Conservation (phyloP, 352 stramenopile species). For the Globisporangium echinulatum region DNA sequence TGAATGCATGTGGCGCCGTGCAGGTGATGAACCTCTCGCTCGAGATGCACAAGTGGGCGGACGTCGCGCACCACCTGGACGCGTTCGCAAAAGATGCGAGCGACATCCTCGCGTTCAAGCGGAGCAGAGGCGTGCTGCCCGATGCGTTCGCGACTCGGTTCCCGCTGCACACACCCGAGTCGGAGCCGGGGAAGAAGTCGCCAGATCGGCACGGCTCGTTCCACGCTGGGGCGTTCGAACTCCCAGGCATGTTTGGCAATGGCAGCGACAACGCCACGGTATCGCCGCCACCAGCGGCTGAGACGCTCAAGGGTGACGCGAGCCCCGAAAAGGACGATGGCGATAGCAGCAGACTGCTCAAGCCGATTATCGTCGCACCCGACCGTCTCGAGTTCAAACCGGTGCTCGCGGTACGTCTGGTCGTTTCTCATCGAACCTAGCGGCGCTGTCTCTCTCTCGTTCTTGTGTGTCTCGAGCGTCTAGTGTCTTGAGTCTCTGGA, state of each 20-base stretch:
- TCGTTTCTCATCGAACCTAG: neutral
- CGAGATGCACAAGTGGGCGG: constrained; percentile 29
- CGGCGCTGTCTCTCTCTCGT: neutral
- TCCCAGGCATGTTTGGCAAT: constrained; percentile 15
- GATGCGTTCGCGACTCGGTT: constrained; percentile 60
- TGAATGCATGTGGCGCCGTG: constrained; percentile 1
- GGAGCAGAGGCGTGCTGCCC: constrained; percentile 51
- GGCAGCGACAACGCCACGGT: constrained; percentile 11
- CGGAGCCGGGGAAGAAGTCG: constrained; percentile 39
- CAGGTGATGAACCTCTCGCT: constrained; percentile 68
- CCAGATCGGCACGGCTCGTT: constrained; percentile 26
- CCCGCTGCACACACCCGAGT: constrained; percentile 46
- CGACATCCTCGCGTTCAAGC: constrained; percentile 63
- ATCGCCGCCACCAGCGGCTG: constrained; percentile 10
- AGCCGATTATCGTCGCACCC: constrained; percentile 50
- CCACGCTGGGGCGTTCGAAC: constrained; percentile 30
- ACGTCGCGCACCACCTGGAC: constrained; percentile 60
- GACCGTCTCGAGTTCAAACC: constrained; percentile 65
- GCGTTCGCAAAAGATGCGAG: constrained; percentile 58
- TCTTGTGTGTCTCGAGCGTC: neutral
- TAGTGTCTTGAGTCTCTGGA: no score
- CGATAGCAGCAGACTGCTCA: constrained; percentile 6
- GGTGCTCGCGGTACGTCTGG: constrained; percentile 21
- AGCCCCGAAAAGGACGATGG: constrained; percentile 24
- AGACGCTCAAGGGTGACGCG: constrained; percentile 9